These are phyloP conservation scores for Arabis hirsuta DNA, from an alignment of 345 rosid genomes.

Conservation along the genomic window DNA sequence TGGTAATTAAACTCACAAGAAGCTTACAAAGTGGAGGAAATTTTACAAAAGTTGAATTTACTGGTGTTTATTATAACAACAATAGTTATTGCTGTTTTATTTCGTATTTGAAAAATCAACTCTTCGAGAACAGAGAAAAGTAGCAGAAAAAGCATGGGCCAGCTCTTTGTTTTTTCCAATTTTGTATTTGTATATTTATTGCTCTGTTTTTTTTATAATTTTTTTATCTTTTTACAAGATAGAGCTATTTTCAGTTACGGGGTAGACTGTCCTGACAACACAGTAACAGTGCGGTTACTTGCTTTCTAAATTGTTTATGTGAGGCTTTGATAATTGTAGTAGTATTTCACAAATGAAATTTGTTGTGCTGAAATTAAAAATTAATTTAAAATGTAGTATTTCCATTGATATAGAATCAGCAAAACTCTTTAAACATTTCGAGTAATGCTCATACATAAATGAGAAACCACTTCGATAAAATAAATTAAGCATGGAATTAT, in stretches of 20 bases:
- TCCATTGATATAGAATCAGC: constrained; percentile 5
- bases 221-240: background rate
- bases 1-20: background rate
- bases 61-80: background rate
- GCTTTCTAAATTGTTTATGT: constrained; percentile 6
- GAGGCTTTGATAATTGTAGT: background rate
- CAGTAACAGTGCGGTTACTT: background rate
- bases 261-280: constrained; percentile 5
- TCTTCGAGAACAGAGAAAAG: constrained; percentile 22
- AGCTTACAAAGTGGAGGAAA: background rate
- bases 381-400: constrained; percentile 9
- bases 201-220: background rate
- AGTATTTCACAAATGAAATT: background rate
- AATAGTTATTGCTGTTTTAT: background rate
- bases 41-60: constrained; percentile 9
- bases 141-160: constrained; percentile 39
- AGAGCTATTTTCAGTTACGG: constrained; percentile 1
- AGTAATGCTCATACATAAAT: constrained; percentile 34
- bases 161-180: constrained; percentile 31
- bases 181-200: constrained; percentile 9
- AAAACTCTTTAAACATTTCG: constrained; percentile 11
- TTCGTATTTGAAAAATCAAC: constrained; percentile 34
- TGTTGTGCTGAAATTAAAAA: background rate
- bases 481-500: constrained; percentile 20
- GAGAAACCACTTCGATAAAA: constrained; percentile 10